Evolutionary conservation across 495 filamentous ascomycete species (phyloP).

Genomic region (Trichoderma reesei): DNA sequence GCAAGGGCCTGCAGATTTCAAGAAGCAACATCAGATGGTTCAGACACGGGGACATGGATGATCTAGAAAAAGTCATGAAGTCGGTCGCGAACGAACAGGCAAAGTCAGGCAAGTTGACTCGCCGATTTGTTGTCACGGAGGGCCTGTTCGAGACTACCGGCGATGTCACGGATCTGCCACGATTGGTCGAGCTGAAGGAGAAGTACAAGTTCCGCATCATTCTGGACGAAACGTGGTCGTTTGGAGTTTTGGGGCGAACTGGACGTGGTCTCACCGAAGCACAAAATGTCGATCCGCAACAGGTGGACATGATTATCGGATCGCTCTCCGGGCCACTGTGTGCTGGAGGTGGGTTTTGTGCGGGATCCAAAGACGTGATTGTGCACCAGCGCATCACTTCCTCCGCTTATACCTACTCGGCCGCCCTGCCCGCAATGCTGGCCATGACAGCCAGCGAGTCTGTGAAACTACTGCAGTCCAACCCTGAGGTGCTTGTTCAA

Average conservation of each 20-base stretch:
- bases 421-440: conserved; percentile 84
- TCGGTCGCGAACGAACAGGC: conserved; percentile 81
- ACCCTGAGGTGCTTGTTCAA: conserved; percentile 62
- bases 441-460: conserved; percentile 92
- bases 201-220: conserved; percentile 97
- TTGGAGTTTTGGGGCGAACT: conserved; percentile 83
- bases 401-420: conserved; percentile 86
- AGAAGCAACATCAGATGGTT: conserved; percentile 87
- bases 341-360: conserved; percentile 92
- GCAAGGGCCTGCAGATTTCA: conserved; percentile 88
- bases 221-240: conserved; percentile 94
- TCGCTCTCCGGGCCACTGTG: conserved; percentile 84
- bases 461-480: conserved; percentile 70
- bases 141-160: conserved; percentile 87
- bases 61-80: conserved; percentile 76
- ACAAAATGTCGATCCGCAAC: conserved; percentile 83
- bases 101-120: conserved; percentile 71
- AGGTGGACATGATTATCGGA: conserved; percentile 93
- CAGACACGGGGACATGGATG: conserved; percentile 92
- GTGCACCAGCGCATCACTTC: conserved; percentile 91
- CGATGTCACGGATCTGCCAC: conserved; percentile 75
- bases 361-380: conserved; percentile 77
- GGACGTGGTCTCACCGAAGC: conserved; percentile 89
- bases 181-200: conserved; percentile 81
- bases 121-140: conserved; percentile 94